Percentiles rank a stretch among this genome's conserved stretches.
Conservation (phyloP, 2,329 filamentous ascomycete species). For the Alternaria sp. region DNA sequence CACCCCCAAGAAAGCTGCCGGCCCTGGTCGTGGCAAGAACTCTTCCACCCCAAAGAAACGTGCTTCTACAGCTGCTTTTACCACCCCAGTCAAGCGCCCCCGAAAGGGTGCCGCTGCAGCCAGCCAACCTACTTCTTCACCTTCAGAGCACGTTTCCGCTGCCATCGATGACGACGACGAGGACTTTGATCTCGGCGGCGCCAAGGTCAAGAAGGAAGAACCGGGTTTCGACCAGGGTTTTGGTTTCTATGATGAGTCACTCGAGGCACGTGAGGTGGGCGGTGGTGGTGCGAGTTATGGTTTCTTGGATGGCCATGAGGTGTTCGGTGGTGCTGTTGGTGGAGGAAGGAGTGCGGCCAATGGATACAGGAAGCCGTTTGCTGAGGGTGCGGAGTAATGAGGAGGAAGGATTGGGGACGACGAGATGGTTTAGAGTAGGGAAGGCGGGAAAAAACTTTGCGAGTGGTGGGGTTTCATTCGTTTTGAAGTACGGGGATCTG, state of each 20-base stretch:
- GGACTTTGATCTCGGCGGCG: constrained; percentile 12
- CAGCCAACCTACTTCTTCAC: not conserved
- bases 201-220: constrained; percentile 5
- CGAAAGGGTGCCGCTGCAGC: constrained; percentile 22
- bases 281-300: not conserved
- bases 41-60: constrained; percentile 35
- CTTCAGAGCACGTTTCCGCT: constrained; percentile 5
- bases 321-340: not conserved
- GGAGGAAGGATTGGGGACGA: not conserved
- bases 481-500: not conserved
- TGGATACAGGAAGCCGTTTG: not conserved
- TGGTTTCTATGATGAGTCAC: not conserved
- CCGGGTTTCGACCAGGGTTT: constrained; percentile 4
- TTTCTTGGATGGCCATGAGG: not conserved
- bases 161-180: constrained; percentile 23
- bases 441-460: not conserved
- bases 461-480: too few species aligned
- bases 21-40: not conserved
- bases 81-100: constrained; percentile 23
- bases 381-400: not conserved
- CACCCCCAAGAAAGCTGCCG: not conserved
- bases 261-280: not conserved
- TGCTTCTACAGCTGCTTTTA: not conserved
- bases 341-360: not conserved
- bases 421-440: fast-evolving